Evolutionary conservation across 2,329 filamentous ascomycete species (phyloP).

Genomic region (Rachicladosporium sp.): DNA sequence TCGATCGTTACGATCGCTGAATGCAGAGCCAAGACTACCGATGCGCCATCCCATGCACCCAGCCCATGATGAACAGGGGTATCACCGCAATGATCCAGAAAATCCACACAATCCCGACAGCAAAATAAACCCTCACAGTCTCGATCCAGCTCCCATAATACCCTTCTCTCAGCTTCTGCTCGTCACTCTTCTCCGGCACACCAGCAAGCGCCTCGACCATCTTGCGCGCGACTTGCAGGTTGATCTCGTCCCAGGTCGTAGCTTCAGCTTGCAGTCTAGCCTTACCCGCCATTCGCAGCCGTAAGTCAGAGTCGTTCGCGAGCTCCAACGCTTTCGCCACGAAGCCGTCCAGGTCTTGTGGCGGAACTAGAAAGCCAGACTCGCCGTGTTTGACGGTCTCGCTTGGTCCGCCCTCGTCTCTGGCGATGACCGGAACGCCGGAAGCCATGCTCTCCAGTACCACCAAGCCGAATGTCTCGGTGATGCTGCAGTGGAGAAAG

Average conservation of each 20-base stretch:
- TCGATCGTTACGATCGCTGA: too few species aligned
- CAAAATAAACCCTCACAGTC: constrained; percentile 19
- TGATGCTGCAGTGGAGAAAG: constrained; percentile 59
- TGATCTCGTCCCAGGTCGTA: constrained; percentile 60
- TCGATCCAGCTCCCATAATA: constrained; percentile 17
- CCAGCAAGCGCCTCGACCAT: constrained; percentile 37
- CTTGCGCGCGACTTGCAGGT: constrained; percentile 55
- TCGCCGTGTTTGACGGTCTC: constrained; percentile 50
- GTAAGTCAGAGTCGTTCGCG: constrained; percentile 32
- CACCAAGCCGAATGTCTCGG: constrained; percentile 60
- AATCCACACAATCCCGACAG: constrained; percentile 24
- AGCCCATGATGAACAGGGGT: constrained; percentile 21
- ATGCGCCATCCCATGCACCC: constrained; percentile 14
- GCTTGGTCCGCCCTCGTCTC: constrained; percentile 57
- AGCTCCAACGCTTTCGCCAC: constrained; percentile 42
- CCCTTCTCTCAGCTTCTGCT: constrained; percentile 11
- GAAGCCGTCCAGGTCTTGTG: constrained; percentile 48
- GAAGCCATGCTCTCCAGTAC: constrained; percentile 61
- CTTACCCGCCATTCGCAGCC: constrained; percentile 33
- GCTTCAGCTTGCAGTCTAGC: constrained; percentile 47
- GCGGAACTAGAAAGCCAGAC: constrained; percentile 50
- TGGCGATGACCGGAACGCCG: constrained; percentile 55
- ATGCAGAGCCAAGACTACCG: too few species aligned
- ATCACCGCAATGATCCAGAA: constrained; percentile 25
- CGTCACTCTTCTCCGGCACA: constrained; percentile 6